Conservation (phyloP, 352 stramenopile genomes). For the Nothophytophthora sp. region DNA sequence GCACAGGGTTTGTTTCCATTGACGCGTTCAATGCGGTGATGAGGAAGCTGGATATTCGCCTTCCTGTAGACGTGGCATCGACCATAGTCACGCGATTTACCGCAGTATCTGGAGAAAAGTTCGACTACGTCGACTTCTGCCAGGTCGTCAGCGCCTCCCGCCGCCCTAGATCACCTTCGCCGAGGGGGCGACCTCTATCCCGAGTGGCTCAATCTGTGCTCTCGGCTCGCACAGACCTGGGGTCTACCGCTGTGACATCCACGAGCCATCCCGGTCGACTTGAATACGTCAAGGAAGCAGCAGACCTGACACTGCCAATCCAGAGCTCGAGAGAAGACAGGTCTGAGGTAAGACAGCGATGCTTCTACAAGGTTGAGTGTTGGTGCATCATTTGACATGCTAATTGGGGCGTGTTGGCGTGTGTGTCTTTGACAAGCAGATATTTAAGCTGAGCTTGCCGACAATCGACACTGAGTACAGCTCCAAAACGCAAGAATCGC, state of each 20-base stretch:
- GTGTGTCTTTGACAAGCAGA: conserved; percentile 16
- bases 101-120: conserved; percentile 40
- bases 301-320: conserved; percentile 1
- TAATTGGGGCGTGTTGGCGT: conserved; percentile 12
- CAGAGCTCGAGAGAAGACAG: conserved; percentile 5
- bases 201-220: conserved; percentile 4
- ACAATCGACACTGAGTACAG: conserved; percentile 24
- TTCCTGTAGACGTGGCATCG: conserved; percentile 40
- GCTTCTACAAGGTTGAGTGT: no score
- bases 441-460: conserved; percentile 25
- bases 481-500: conserved; percentile 6
- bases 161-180: conserved; percentile 3
- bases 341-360: conserved; percentile 17
- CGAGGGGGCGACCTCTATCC: conserved; percentile 12
- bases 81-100: conserved; percentile 55
- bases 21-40: conserved; percentile 69
- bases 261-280: no score
- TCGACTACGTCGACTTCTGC: conserved; percentile 81
- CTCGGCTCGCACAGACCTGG: no score
- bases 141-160: conserved; percentile 24
- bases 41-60: conserved; percentile 59
- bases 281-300: no score
- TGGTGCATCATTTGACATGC: no score
- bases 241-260: no score
- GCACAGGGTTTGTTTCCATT: conserved; percentile 57